phyloP scores from a whole-genome alignment of 23 red algal species.

The Agarophyton chilense region DNA sequence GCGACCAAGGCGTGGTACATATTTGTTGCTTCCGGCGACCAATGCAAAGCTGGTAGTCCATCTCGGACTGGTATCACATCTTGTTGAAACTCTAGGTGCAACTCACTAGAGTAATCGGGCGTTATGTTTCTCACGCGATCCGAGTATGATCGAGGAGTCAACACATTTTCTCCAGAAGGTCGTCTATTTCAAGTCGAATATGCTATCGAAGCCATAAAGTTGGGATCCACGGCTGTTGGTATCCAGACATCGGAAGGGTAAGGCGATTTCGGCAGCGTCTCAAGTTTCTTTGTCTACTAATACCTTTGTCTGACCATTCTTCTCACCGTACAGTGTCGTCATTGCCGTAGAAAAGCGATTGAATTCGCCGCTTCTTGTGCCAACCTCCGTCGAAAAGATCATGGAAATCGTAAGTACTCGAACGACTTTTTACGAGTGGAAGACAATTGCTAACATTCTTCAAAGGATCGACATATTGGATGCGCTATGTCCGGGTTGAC shows the following conservation, averaged over 20 bases:
- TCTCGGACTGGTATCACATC: too few relatives aligned
- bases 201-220: conserved; percentile 97
- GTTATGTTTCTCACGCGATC: conserved; percentile 97
- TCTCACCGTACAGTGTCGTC: conserved; percentile 58
- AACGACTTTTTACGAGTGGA: too few relatives aligned
- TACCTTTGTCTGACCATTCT: not conserved
- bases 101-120: not conserved
- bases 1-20: too few relatives aligned
- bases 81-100: too few relatives aligned
- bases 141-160: conserved; percentile 99
- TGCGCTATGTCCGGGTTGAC: conserved; percentile 89
- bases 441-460: not conserved
- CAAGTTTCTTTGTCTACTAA: not conserved
- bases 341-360: conserved; percentile 96
- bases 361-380: conserved; percentile 80
- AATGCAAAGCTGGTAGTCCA: too few relatives aligned
- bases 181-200: conserved; percentile 97
- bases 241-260: conserved; percentile 87
- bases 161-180: conserved; percentile 94
- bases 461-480: conserved; percentile 79
- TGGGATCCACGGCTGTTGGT: conserved; percentile 92
- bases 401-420: conserved; percentile 63
- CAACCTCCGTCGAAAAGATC: conserved; percentile 87
- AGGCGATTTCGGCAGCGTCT: not conserved
- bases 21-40: too few relatives aligned